Conservation (phyloP, 108 stramenopile genomes). For the Cyclostephanos tholiformis region DNA sequence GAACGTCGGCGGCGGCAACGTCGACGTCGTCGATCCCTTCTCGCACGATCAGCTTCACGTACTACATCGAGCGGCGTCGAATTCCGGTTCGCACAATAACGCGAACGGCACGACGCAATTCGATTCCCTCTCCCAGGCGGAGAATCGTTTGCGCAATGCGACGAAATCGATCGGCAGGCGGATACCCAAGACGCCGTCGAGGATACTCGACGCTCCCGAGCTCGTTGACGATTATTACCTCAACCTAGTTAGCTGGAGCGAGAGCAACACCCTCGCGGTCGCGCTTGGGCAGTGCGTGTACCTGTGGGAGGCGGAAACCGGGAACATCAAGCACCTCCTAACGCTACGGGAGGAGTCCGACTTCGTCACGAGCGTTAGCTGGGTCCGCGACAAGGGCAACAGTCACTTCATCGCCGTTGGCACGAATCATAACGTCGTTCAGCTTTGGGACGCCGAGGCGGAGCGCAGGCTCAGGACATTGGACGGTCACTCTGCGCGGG, state of each 20-base stretch:
- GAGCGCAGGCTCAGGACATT: conserved; percentile 78
- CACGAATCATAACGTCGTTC: conserved; percentile 71
- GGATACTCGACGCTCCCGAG: conserved; percentile 97
- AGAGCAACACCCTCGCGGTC: conserved; percentile 94
- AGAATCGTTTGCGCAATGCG: conserved; percentile 34
- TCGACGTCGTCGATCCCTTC: conserved; percentile 34
- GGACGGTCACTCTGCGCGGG: conserved; percentile 91
- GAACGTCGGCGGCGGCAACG: not conserved
- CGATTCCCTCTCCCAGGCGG: conserved; percentile 41
- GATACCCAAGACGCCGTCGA: conserved; percentile 94
- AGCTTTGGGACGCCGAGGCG: conserved; percentile 66
- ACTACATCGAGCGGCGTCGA: conserved; percentile 41
- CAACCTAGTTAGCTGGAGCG: conserved; percentile 94
- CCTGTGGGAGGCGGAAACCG: conserved; percentile 97
- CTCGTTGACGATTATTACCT: conserved; percentile 97
- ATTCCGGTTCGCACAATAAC: conserved; percentile 60
- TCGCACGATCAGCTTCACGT: conserved; percentile 50
- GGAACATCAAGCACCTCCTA: conserved; percentile 93
- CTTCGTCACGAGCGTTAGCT: conserved; percentile 95
- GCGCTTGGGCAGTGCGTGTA: conserved; percentile 97
- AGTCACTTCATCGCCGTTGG: conserved; percentile 71
- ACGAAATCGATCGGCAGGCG: conserved; percentile 80
- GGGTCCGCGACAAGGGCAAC: conserved; percentile 64
- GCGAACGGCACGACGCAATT: conserved; percentile 8
- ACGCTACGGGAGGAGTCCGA: conserved; percentile 73